A percentile compares a stretch with the other conserved stretches of the same genome.
These are phyloP conservation scores for Syzygium jambos DNA, from an alignment of 345 rosid genomes.

Conservation along the genomic window DNA sequence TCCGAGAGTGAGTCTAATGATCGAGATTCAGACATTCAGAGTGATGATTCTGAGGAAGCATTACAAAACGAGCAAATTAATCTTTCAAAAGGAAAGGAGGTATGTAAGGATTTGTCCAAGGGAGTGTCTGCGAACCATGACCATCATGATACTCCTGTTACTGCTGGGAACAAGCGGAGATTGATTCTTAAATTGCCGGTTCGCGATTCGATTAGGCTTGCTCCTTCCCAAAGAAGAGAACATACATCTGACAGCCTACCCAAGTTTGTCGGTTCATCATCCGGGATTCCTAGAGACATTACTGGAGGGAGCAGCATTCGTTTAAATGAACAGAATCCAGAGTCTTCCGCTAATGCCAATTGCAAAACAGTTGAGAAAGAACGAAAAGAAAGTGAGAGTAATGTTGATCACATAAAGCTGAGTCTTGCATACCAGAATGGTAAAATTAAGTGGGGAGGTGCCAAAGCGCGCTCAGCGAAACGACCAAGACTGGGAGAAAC, in stretches of 20 bases:
- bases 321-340: not conserved
- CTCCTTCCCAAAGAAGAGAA: slow-evolving; percentile 16
- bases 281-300: slow-evolving; percentile 14
- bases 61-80: slow-evolving; percentile 38
- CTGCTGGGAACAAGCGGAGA: slow-evolving; percentile 47
- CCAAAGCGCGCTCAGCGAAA: slow-evolving; percentile 68
- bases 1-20: slow-evolving; percentile 65
- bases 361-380: not conserved
- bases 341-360: slow-evolving; percentile 12
- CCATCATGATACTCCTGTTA: slow-evolving; percentile 30
- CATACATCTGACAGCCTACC: slow-evolving; percentile 11
- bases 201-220: slow-evolving; percentile 40
- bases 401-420: slow-evolving; percentile 14
- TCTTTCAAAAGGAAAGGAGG: slow-evolving; percentile 63
- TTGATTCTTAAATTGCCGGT: slow-evolving; percentile 73
- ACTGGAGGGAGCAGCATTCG: not conserved
- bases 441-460: slow-evolving; percentile 82
- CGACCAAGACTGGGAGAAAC: slow-evolving; percentile 53
- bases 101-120: slow-evolving; percentile 41
- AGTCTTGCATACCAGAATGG: slow-evolving; percentile 35
- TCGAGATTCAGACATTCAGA: slow-evolving; percentile 47
- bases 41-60: slow-evolving; percentile 58
- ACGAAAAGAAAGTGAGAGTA: not conserved
- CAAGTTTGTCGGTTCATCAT: slow-evolving; percentile 35
- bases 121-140: slow-evolving; percentile 24